Evolutionary conservation across 1,284 basidiomycete genomes (phyloP), one percentile per base, ranked within the genome.

Genomic region (Phellopilus nigrolimitatus): DNA sequence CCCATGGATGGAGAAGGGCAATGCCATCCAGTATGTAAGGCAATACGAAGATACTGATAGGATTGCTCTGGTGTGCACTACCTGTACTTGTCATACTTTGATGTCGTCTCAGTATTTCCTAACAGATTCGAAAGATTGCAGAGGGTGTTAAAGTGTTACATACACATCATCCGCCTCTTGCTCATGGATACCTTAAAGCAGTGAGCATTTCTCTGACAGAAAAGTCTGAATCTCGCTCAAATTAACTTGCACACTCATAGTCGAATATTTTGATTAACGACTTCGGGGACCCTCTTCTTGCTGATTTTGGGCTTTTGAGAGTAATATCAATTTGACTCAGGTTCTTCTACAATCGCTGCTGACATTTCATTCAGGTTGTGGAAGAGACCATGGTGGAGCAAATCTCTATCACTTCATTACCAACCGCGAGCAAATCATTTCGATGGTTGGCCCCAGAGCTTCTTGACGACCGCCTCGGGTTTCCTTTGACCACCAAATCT

Each of bases 1-100:
- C 55, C 79, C 76, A 13, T 80, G 76, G 73, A 71, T 74, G 60
- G 62, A 65, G 22, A 73, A 79, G 49, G 78, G 78, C 10, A 73
- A 71, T 46, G 72, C 72, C 9, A 60, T 76, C 38, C 67, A 67
- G 22, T 80, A 75, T 57, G 69, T 77, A 28, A 68, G 66, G 40
- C 59, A 57, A 7, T 60, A 68, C 38, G 31, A 44, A 25, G 12
- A 44, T 19, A 28, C 30, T 1, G 41, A 43, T 27, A 48, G 46
- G 25, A 38, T 37, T 9, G 10, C 22, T n/a, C 24, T 48, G 9
- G 46, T 48, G 12, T 13, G 46, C 10, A 2, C 13, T 25, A 8
- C n/a, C 8, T 30, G 12, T 15, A 6, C 3, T 3, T 12, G 22
- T 37, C 9, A 4, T 15, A 9, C 13, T 25, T 28, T 6, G 34